Conservation (phyloP, 192 early-diverging fungal species). For the Coemansia sp. region DNA sequence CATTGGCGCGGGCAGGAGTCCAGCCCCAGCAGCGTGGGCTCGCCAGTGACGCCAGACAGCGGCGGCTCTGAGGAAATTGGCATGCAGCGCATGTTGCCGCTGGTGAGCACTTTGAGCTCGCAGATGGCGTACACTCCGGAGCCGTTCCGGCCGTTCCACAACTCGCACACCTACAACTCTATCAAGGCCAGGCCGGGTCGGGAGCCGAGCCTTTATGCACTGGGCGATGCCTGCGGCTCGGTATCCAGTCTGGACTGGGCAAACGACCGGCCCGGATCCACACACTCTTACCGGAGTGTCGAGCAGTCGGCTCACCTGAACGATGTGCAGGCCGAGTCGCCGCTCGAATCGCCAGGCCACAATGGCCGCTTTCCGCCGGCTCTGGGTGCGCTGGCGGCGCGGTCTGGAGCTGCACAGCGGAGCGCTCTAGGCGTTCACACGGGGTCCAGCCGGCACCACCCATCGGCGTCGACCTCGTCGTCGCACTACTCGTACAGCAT, state of each 20-base stretch:
- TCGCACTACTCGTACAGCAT: constrained; percentile 37
- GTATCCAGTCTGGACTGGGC: constrained; percentile 45
- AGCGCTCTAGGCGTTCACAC: constrained; percentile 24
- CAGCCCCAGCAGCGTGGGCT: constrained; percentile 43
- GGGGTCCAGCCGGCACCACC: constrained; percentile 35
- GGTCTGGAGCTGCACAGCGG: constrained; percentile 20
- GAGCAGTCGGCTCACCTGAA: constrained; percentile 15
- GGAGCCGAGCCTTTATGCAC: constrained; percentile 21
- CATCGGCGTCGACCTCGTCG: constrained; percentile 46
- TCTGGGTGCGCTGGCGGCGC: constrained; percentile 43
- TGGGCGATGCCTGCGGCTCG: constrained; percentile 47
- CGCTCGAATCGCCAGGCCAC: constrained; percentile 29
- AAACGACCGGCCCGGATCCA: constrained; percentile 41
- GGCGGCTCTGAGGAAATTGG: constrained; percentile 20
- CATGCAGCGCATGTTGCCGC: constrained; percentile 7
- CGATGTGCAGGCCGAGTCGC: constrained; percentile 43
- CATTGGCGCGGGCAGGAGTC: constrained; percentile 54
- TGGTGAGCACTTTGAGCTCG: constrained; percentile 9
- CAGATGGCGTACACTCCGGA: constrained; percentile 15
- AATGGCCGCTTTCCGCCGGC: constrained; percentile 37
- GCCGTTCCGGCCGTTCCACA: constrained; percentile 26
- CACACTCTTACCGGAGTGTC: constrained; percentile 39
- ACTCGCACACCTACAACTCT: constrained; percentile 21
- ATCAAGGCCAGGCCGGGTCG: constrained; percentile 13
- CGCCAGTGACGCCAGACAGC: constrained; percentile 50